Evolutionary conservation across 805 yeast genomes (phyloP).

Genomic region (Pichia manshurica): DNA sequence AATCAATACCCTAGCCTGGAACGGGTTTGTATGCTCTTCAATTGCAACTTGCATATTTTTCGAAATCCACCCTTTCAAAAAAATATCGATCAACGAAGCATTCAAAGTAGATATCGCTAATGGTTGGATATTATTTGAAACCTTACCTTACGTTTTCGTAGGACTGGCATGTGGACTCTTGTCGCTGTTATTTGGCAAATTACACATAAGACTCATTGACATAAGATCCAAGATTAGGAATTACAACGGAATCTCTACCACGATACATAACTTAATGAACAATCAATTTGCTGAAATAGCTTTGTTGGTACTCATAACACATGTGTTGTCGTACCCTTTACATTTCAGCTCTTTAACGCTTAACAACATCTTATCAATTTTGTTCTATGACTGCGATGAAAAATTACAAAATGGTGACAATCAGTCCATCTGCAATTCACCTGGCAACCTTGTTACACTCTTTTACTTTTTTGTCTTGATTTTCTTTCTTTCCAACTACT

Average conservation of each 20-base stretch:
- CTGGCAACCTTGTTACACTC: slow-evolving; percentile 34
- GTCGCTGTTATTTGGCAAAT: slow-evolving; percentile 48
- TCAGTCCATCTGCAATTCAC: slow-evolving; percentile 17
- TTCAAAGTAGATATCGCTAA: slow-evolving; percentile 64
- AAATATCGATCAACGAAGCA: slow-evolving; percentile 36
- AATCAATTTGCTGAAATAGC: slow-evolving; percentile 5
- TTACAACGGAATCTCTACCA: not conserved
- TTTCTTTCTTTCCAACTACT: slow-evolving; percentile 54
- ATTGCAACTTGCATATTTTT: slow-evolving; percentile 59
- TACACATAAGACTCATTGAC: slow-evolving; percentile 42
- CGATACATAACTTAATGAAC: not conserved
- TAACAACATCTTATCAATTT: slow-evolving; percentile 47
- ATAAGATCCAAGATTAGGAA: slow-evolving; percentile 19
- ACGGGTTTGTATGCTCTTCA: slow-evolving; percentile 74
- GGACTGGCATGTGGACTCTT: slow-evolving; percentile 67
- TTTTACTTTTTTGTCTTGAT: slow-evolving; percentile 12
- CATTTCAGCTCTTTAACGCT: slow-evolving; percentile 43
- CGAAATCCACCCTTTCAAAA: slow-evolving; percentile 43
- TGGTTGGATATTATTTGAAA: slow-evolving; percentile 66
- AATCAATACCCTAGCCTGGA: slow-evolving; percentile 70
- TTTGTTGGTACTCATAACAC: slow-evolving; percentile 39
- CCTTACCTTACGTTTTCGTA: slow-evolving; percentile 63
- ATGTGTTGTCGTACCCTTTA: slow-evolving; percentile 50
- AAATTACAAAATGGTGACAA: slow-evolving; percentile 5
- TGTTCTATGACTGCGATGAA: slow-evolving; percentile 61